Evolutionary conservation across 257 asterid genomes (phyloP).

Genomic region (Solanum corneliomulleri): DNA sequence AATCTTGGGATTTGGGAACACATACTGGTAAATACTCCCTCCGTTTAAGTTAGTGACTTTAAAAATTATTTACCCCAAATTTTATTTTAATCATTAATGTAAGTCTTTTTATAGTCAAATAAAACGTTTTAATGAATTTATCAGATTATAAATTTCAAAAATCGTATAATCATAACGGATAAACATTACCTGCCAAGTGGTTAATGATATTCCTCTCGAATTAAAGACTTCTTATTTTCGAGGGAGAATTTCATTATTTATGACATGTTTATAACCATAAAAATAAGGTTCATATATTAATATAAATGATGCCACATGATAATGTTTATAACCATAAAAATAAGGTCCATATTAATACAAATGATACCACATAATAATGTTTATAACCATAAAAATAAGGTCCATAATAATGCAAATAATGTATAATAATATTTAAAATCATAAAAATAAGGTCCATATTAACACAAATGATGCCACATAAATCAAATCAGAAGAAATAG

Average conservation of each 20-base stretch:
- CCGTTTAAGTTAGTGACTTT: too few relatives aligned
- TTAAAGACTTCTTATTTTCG: background rate
- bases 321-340: background rate
- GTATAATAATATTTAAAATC: background rate
- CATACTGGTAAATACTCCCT: too few relatives aligned
- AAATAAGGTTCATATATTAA: too few relatives aligned
- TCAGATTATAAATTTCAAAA: background rate
- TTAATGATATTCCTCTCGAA: background rate
- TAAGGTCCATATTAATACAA: background rate
- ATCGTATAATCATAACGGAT: background rate
- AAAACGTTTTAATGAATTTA: background rate
- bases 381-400: background rate
- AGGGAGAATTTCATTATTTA: background rate
- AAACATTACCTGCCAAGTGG: background rate
- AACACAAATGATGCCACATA: background rate
- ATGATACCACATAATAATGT: background rate
- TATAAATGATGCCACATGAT: too few relatives aligned
- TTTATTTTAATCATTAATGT: background rate
- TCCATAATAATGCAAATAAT: too few relatives aligned
- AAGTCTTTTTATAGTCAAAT: background rate
- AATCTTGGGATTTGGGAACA: background rate
- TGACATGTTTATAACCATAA: background rate
- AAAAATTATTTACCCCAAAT: background rate
- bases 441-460: fast-evolving
- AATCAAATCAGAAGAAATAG: background rate